These are phyloP conservation scores for Knoxia roxburghii DNA, from an alignment of 257 asterid genomes.

Conservation along the genomic window DNA sequence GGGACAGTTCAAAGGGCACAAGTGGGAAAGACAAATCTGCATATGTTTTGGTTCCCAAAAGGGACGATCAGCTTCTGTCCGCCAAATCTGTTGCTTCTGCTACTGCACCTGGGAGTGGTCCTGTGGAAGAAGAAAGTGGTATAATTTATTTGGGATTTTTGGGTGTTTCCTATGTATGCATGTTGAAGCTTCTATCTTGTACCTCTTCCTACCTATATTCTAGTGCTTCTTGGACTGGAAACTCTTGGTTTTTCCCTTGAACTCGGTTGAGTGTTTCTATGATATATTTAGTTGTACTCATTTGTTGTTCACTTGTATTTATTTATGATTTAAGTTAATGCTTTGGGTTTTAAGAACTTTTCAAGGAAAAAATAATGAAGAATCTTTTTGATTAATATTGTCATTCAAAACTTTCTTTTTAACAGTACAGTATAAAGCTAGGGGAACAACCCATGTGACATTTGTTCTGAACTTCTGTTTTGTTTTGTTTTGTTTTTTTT, in stretches of 20 bases:
- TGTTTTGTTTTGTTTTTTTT: too few relatives aligned
- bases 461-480: not conserved
- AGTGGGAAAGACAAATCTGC: conserved; percentile 56
- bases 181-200: not conserved
- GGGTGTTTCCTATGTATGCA: not conserved
- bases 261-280: not conserved
- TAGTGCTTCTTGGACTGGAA: not conserved
- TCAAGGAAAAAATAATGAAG: not conserved
- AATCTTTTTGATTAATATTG: not conserved
- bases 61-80: conserved; percentile 40
- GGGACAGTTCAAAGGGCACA: conserved; percentile 51
- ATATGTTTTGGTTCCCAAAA: conserved; percentile 38
- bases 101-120: conserved; percentile 38
- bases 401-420: not conserved
- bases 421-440: not conserved
- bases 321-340: not conserved
- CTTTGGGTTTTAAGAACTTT: not conserved
- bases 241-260: not conserved
- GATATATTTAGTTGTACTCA: not conserved
- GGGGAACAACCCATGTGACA: not conserved
- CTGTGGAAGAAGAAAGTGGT: conserved; percentile 55
- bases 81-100: conserved; percentile 44
- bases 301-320: not conserved
- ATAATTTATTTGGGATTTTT: conserved; percentile 9
- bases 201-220: not conserved